Conservation (phyloP, 2,329 filamentous ascomycete genomes). For the Orbilia ellipsospora region DNA sequence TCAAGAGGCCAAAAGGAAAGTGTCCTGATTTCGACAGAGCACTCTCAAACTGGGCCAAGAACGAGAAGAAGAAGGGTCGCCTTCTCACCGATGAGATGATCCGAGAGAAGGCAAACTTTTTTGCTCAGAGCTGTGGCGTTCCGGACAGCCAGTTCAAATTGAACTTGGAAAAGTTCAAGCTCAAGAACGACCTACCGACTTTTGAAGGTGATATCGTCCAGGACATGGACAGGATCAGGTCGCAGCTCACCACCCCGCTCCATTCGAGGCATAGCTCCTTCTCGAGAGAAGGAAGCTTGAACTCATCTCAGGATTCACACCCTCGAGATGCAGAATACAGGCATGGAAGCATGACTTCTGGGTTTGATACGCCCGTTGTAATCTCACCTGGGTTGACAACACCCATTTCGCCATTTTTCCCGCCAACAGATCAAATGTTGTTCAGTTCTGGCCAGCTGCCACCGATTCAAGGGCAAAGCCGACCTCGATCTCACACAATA, state of each 20-base stretch:
- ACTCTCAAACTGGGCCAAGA: slow-evolving; percentile 85
- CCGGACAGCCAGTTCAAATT: slow-evolving; percentile 77
- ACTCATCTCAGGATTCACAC: slow-evolving; percentile 50
- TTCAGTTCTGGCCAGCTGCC: slow-evolving; percentile 51
- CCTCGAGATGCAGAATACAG: slow-evolving; percentile 47
- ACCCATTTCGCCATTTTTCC: slow-evolving; percentile 53
- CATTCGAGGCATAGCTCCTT: slow-evolving; percentile 62
- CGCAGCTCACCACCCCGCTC: slow-evolving; percentile 63
- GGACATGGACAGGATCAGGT: slow-evolving; percentile 67
- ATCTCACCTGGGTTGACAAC: slow-evolving; percentile 52
- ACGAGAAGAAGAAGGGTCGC: slow-evolving; percentile 79
- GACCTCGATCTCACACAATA: slow-evolving; percentile 54
- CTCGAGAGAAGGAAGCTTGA: slow-evolving; percentile 60
- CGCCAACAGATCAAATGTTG: slow-evolving; percentile 44
- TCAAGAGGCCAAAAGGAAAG: slow-evolving; percentile 85
- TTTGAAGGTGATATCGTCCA: slow-evolving; percentile 62
- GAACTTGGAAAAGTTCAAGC: slow-evolving; percentile 91
- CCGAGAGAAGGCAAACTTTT: slow-evolving; percentile 83
- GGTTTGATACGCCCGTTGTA: slow-evolving; percentile 52
- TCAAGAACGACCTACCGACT: slow-evolving; percentile 76
- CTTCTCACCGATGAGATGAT: slow-evolving; percentile 83
- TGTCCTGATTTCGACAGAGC: slow-evolving; percentile 92
- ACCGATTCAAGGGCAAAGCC: slow-evolving; percentile 48
- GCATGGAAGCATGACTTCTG: slow-evolving; percentile 48
- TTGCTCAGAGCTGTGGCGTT: slow-evolving; percentile 77